Evolutionary conservation across 129 eudicot species (phyloP).

Genomic region (Smallanthus sonchifolius): DNA sequence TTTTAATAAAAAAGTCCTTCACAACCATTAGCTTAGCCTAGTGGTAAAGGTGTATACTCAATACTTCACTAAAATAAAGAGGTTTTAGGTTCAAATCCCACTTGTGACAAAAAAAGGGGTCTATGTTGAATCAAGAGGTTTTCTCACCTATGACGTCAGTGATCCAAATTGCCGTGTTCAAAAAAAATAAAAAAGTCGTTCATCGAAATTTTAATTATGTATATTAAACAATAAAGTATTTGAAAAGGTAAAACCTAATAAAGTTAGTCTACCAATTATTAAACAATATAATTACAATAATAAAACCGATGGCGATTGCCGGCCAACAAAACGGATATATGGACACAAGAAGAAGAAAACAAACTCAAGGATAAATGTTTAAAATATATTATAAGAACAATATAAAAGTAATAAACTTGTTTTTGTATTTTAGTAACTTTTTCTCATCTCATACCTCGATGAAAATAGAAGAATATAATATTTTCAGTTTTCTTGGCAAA

Average conservation of each 20-base stretch:
- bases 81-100: no score
- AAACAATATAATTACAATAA: neutral
- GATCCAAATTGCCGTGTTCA: no score
- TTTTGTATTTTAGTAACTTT: neutral
- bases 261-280: neutral
- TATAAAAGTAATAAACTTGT: neutral
- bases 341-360: neutral
- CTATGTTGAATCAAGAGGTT: no score
- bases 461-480: neutral
- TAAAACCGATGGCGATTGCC: slow-evolving; percentile 10
- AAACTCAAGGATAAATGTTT: slow-evolving; percentile 9
- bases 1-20: no score
- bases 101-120: no score
- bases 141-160: no score
- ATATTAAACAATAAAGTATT: neutral
- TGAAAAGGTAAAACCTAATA: neutral
- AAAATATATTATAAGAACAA: neutral
- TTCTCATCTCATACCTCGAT: neutral
- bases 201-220: no score
- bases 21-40: no score
- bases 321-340: slow-evolving; percentile 17
- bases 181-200: no score
- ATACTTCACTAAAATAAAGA: no score
- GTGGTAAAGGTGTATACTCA: no score
- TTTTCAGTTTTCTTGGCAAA: neutral